phyloP scores from a whole-genome alignment of 371 early-diverging fungal genomes.

The Mucor circinelloides region DNA sequence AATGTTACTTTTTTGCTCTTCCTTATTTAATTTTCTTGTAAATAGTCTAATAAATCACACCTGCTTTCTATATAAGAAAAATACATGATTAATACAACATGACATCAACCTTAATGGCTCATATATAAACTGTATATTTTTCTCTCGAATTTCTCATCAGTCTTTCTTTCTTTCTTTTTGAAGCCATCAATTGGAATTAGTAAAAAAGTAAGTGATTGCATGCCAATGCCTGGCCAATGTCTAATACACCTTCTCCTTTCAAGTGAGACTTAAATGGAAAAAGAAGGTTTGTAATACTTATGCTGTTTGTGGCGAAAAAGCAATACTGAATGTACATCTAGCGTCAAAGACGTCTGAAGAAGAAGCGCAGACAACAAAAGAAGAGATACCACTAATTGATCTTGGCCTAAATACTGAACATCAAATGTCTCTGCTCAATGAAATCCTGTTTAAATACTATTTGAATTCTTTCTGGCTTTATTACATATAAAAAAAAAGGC shows the following conservation, averaged over 20 bases:
- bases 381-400: conserved; percentile 21
- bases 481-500: neutral
- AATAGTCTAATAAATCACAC: neutral
- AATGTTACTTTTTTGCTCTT: neutral
- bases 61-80: neutral
- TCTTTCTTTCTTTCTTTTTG: neutral
- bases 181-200: neutral
- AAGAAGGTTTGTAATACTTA: conserved; percentile 21
- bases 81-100: neutral
- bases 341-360: conserved; percentile 45
- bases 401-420: neutral
- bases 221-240: neutral
- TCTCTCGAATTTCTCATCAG: neutral
- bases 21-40: neutral
- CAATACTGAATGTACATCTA: conserved; percentile 4
- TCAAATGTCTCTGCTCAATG: neutral
- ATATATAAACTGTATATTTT: neutral
- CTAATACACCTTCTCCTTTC: neutral
- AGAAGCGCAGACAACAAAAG: conserved; percentile 25
- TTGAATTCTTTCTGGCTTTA: neutral
- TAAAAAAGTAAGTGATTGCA: neutral
- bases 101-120: neutral
- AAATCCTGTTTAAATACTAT: neutral
- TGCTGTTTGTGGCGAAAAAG: neutral
- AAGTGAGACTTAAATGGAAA: conserved; percentile 35